Evolutionary conservation across 345 rosid genomes (phyloP), one percentile per base, ranked within the genome.

Genomic region (Firmiana major): DNA sequence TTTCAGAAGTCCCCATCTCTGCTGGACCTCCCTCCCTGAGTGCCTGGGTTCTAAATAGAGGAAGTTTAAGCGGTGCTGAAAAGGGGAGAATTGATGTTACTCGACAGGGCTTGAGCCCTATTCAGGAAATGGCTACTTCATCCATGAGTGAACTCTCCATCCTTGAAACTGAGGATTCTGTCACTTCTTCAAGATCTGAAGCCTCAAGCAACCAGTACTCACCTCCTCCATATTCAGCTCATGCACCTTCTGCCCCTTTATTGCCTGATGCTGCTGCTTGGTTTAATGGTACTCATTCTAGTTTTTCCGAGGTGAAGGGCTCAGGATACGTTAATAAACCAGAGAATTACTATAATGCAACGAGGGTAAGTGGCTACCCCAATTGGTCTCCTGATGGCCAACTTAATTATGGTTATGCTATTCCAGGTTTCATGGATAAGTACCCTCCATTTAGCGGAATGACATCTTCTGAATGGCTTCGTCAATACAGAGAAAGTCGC

Each of bases 391-490:
- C 73, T 22, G 79, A 60, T 77, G 75, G 78, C 26, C 84, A 78
- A 8, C 68, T 42, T 55, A 74, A 75, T 84, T 81, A 85, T 70
- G 81, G 66, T 77, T 54, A 75, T 38, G 49, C 77, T 22, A 57
- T 79, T 55, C 82, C 89, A 6, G 81, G 84, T 63, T 78, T 84
- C 66, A 76, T 72, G 38, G 87, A 87, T 63, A 86, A 84, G 55
- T 90, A 82, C 71, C 84, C 88, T 0, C 90, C 87, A 45, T 60
- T 79, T 67, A 76, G 76, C 19, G 86, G 88, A 64, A 75, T 96
- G 85, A 85, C 88, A 69, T 93, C 98, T 75, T 90, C 99, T 0
- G 98, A 93, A 83, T 96, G 99, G 99, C 97, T 96, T 74, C 92
- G 94, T 10, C 90, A 91, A 43, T 96, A 92, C 81, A 90, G 99